phyloP scores from a whole-genome alignment of 2,329 filamentous ascomycete genomes.

The Fusarium agapanthi region DNA sequence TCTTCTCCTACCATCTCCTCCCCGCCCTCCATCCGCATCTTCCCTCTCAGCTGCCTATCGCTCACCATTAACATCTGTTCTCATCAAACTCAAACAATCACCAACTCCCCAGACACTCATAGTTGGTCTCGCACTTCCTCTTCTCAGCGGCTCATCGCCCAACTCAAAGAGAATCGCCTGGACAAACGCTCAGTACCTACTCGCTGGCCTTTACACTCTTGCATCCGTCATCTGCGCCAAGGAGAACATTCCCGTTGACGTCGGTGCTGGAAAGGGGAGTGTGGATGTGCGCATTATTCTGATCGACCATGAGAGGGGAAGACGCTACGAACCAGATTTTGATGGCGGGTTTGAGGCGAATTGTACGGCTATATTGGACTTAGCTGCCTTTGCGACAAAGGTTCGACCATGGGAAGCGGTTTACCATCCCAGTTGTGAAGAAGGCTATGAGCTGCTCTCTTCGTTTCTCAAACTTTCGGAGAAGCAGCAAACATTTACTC shows the following conservation, averaged over 20 bases:
- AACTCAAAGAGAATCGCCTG: conserved; percentile 63
- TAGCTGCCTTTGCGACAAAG: conserved; percentile 61
- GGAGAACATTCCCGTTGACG: conserved; percentile 67
- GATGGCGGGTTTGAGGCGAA: conserved; percentile 53
- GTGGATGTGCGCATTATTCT: conserved; percentile 81
- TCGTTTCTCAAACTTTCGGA: conserved; percentile 59
- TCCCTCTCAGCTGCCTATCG: conserved; percentile 68
- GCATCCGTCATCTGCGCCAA: conserved; percentile 76
- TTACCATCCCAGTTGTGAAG: conserved; percentile 72
- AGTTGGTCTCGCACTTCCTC: conserved; percentile 69
- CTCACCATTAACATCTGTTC: conserved; percentile 62
- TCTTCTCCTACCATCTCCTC: conserved; percentile 71
- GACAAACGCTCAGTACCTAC: conserved; percentile 73
- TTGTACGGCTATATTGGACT: conserved; percentile 58
- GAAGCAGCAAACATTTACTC: conserved; percentile 55
- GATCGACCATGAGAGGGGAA: conserved; percentile 65
- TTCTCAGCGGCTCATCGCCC: conserved; percentile 62
- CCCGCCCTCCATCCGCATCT: conserved; percentile 60
- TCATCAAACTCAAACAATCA: conserved; percentile 56
- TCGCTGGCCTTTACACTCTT: conserved; percentile 82
- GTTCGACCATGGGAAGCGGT: conserved; percentile 70
- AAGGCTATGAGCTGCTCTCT: conserved; percentile 66
- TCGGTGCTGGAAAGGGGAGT: conserved; percentile 64
- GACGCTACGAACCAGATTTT: conserved; percentile 45
- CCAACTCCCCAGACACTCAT: conserved; percentile 51